These are phyloP conservation scores for Ambrosia trifida DNA, from an alignment of 129 eudicot species.

Conservation along the genomic window DNA sequence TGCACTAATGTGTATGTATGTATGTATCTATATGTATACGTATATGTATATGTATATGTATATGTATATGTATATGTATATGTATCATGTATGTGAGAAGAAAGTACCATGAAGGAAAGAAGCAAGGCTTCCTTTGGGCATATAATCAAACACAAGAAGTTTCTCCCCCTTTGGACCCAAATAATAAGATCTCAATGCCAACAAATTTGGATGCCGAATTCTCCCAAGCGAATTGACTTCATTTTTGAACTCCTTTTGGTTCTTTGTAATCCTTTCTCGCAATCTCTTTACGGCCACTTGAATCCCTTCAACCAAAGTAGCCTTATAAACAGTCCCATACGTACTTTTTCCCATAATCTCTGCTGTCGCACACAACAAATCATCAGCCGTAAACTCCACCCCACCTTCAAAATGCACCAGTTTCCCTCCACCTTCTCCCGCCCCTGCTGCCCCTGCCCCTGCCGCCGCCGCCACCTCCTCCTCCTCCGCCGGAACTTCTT, in stretches of 20 bases:
- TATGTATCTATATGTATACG: background rate
- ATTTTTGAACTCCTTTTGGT: constrained; percentile 66
- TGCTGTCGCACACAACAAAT: constrained; percentile 87
- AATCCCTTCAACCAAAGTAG: constrained; percentile 71
- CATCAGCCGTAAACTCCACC: constrained; percentile 76
- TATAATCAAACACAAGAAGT: constrained; percentile 84
- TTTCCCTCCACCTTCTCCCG: constrained; percentile 80
- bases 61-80: background rate
- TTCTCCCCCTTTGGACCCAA: constrained; percentile 93
- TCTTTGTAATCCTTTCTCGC: constrained; percentile 78
- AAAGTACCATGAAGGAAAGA: constrained; percentile 70
- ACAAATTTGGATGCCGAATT: constrained; percentile 71
- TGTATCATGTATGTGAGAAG: background rate
- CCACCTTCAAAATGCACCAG: constrained; percentile 91
- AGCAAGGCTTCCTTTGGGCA: constrained; percentile 81
- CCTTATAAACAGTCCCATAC: constrained; percentile 88
- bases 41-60: no score
- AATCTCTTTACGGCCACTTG: constrained; percentile 90
- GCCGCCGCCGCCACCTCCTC: constrained; percentile 31
- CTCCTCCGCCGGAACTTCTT: constrained; percentile 42
- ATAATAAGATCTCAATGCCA: constrained; percentile 77
- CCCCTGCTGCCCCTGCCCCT: constrained; percentile 33
- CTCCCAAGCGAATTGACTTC: constrained; percentile 74
- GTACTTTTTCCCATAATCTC: constrained; percentile 94
- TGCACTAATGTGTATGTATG: background rate